Conservation (phyloP, 176 grass and related monocot genomes). For the Musa itinerans region DNA sequence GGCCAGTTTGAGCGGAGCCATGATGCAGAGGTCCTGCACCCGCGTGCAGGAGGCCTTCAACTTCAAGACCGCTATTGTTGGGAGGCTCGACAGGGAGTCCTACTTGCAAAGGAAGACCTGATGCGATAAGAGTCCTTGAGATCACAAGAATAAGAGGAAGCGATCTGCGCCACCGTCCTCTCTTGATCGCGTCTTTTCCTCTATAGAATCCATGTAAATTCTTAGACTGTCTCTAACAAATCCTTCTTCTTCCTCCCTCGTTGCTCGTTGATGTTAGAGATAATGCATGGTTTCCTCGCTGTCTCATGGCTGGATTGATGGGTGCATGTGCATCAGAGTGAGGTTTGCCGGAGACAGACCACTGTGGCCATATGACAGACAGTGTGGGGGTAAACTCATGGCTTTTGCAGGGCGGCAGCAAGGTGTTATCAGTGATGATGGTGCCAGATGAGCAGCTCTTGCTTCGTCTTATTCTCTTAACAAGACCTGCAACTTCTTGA, state of each 20-base stretch:
- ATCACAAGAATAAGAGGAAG: conserved; percentile 5
- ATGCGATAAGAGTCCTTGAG: background rate
- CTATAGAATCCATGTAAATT: background rate
- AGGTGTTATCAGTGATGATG: too few species aligned
- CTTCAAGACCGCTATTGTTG: conserved; percentile 58
- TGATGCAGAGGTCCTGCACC: conserved; percentile 38
- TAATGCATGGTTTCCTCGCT: too few species aligned
- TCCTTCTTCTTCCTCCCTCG: background rate
- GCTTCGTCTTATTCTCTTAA: too few species aligned
- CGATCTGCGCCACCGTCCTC: background rate
- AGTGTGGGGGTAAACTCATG: background rate
- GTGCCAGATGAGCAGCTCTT: too few species aligned
- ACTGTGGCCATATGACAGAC: background rate
- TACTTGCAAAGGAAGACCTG: conserved; percentile 43
- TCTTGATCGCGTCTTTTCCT: background rate
- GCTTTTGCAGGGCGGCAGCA: too few species aligned
- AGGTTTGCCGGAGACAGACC: background rate
- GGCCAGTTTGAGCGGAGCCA: conserved; percentile 47
- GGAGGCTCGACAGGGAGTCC: conserved; percentile 49
- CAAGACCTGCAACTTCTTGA: too few species aligned
- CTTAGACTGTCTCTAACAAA: background rate
- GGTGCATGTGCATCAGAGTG: background rate
- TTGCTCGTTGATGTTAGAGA: background rate
- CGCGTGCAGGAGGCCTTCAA: conserved; percentile 59
- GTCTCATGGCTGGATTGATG: background rate